Conservation (phyloP, 108 stramenopile genomes). For the Schizochytrium sp. region DNA sequence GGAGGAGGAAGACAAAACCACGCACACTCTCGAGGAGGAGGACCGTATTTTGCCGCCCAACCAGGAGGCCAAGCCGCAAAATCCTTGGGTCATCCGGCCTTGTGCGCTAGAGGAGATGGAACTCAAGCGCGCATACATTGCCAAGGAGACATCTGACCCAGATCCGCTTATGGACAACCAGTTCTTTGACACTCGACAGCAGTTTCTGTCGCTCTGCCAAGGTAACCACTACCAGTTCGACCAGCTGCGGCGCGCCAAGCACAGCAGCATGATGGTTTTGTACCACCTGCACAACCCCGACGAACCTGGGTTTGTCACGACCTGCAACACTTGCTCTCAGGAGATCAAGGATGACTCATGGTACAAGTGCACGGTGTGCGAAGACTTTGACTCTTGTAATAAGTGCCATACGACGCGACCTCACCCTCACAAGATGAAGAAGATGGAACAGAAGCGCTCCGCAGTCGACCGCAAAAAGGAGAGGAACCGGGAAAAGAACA, state of each 20-base stretch:
- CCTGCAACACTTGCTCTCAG: slow-evolving; percentile 71
- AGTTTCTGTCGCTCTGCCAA: slow-evolving; percentile 82
- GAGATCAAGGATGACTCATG: slow-evolving; percentile 70
- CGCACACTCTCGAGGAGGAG: not conserved
- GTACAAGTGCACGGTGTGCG: slow-evolving; percentile 78
- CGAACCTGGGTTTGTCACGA: slow-evolving; percentile 87
- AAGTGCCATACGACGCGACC: slow-evolving; percentile 64
- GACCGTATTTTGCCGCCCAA: not conserved
- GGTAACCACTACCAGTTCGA: slow-evolving; percentile 99
- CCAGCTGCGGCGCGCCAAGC: slow-evolving; percentile 88
- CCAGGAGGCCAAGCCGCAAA: not conserved
- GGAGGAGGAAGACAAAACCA: not conserved
- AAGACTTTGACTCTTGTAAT: slow-evolving; percentile 84
- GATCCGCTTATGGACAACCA: slow-evolving; percentile 65
- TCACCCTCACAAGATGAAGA: slow-evolving; percentile 73
- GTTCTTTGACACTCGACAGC: slow-evolving; percentile 74
- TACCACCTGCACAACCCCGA: slow-evolving; percentile 94
- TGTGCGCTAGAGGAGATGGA: not conserved
- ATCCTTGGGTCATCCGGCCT: not conserved
- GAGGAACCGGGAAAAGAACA: slow-evolving; percentile 77
- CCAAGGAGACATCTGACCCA: slow-evolving; percentile 51
- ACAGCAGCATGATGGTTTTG: slow-evolving; percentile 96
- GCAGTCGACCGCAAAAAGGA: slow-evolving; percentile 73
- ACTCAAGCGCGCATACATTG: not conserved
- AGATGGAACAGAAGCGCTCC: slow-evolving; percentile 61